Evolutionary conservation across 2,329 filamentous ascomycete species (phyloP).

Genomic region (Moelleriella libera): DNA sequence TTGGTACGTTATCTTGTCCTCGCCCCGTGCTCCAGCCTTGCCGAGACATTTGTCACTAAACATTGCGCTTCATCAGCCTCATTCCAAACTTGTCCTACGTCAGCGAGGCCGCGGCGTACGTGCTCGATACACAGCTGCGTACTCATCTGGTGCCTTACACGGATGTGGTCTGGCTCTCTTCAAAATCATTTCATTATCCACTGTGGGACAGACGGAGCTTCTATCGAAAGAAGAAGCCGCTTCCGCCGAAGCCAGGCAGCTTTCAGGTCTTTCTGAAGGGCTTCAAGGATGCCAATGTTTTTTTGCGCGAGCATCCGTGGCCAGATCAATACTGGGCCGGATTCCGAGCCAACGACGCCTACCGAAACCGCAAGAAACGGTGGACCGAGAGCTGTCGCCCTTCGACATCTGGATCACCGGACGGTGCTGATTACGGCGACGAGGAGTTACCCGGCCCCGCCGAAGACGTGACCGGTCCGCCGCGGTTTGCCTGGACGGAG

Average conservation of each 20-base stretch:
- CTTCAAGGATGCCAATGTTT: constrained; percentile 93
- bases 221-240: constrained; percentile 71
- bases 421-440: constrained; percentile 52
- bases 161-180: constrained; percentile 84
- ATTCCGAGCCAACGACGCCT: constrained; percentile 53
- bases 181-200: constrained; percentile 95
- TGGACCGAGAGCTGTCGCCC: constrained; percentile 81
- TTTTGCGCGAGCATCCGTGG: constrained; percentile 91
- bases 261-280: constrained; percentile 97
- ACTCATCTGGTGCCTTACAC: constrained; percentile 94
- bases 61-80: constrained; percentile 31
- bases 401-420: constrained; percentile 28
- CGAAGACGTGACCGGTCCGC: constrained; percentile 34
- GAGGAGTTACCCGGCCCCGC: constrained; percentile 32
- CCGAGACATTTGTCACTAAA: background rate
- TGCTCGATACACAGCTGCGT: constrained; percentile 77
- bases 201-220: constrained; percentile 90
- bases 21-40: too few species aligned
- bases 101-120: constrained; percentile 92
- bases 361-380: constrained; percentile 51
- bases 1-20: constrained; percentile 39
- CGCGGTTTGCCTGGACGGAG: constrained; percentile 75
- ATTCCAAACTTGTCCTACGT: constrained; percentile 98
- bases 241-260: constrained; percentile 84
- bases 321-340: constrained; percentile 71